Evolutionary conservation across 2,329 filamentous ascomycete genomes (phyloP), one percentile per base, ranked within the genome.

Genomic region (Colletotrichum karsti): DNA sequence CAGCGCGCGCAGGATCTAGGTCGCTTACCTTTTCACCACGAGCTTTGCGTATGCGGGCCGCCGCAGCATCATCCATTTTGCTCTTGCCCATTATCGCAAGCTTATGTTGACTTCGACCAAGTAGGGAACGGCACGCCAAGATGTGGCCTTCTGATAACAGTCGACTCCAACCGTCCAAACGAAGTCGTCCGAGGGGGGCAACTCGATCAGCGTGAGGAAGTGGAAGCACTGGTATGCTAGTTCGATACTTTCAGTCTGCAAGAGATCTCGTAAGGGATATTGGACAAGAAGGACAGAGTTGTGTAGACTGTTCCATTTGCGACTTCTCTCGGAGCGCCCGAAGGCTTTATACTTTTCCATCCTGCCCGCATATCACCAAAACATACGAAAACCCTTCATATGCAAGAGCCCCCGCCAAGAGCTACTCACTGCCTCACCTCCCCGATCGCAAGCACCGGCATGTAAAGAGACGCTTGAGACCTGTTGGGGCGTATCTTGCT

Each of bases 21-120:
- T 7, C 7, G 70, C 74, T 68, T 70, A 82, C 81, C 69, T 80
- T 79, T 15, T 77, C 77, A 12, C 82, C 82, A 39, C 79, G 77
- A 4, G 82, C 77, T 64, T 77, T 81, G 33, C 76, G 75, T 67
- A 84, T 84, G 57, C 82, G 77, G 53, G 78, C 78, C 3, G 78
- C 81, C 5, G 80, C 79, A 15, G 78, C 77, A 3, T 80, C 77
- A 69, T 83, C 81, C 82, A 84, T 84, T 68, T 79, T 82, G 26
- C 70, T 65, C n/a, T 69, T 70, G n/a, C 28, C 53, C 59, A 70
- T 70, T 13, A 24, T 62, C 12, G 10, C 15, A 18, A 33, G 24
- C 26, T 22, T 33, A 26, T 63, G 22, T 3, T 53, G 18, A 53
- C 10, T 22, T 20, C 33, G 50, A 4, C 30, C n/a, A n/a, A n/a